Evolutionary conservation across 2,329 filamentous ascomycete genomes (phyloP).

Genomic region (Hymenoscyphus fraxineus): DNA sequence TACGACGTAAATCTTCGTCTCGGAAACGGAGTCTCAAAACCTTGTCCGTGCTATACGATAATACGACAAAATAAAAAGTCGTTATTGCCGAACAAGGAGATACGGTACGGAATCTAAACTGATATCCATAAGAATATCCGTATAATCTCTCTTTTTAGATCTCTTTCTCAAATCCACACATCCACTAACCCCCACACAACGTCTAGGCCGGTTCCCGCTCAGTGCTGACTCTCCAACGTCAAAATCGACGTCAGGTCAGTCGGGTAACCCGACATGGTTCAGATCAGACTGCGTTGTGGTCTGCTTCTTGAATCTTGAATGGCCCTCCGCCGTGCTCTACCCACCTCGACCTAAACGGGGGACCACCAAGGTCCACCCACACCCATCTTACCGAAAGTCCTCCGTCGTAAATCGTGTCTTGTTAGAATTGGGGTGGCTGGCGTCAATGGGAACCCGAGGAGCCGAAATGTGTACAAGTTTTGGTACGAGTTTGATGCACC

Average conservation of each 20-base stretch:
- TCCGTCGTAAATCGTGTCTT: no score
- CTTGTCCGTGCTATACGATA: neutral
- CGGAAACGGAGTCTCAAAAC: neutral
- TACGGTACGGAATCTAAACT: neutral
- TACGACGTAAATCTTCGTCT: neutral
- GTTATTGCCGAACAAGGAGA: neutral
- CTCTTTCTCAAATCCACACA: neutral
- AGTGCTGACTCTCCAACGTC: slow-evolving; percentile 7
- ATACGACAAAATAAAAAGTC: neutral
- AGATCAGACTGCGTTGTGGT: neutral
- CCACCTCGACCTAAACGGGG: neutral
- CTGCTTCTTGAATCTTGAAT: neutral
- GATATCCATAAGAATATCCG: neutral
- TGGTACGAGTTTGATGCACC: slow-evolving; percentile 4
- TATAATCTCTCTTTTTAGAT: neutral
- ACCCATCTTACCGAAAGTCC: neutral
- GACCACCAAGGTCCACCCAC: neutral
- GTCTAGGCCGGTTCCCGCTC: neutral
- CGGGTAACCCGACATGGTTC: slow-evolving; percentile 5
- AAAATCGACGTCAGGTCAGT: slow-evolving; percentile 21
- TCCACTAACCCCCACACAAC: neutral
- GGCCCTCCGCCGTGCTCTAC: neutral
- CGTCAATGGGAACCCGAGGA: no score
- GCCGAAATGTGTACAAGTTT: neutral
- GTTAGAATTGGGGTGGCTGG: no score